phyloP scores from a whole-genome alignment of 495 filamentous ascomycete species.

The Tuber calosporum region DNA sequence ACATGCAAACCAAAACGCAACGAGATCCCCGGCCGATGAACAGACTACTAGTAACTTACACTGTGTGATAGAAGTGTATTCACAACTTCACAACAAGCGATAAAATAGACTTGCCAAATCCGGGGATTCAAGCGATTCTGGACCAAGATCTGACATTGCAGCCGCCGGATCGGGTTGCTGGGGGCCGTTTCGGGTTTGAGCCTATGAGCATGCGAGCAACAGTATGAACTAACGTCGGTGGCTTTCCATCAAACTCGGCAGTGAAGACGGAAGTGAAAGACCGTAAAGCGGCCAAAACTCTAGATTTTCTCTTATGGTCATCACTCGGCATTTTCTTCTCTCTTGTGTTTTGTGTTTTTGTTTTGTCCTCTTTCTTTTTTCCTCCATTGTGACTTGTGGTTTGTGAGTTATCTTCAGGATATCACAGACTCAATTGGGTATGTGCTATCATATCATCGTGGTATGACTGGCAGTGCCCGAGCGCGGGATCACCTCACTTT shows the following conservation, averaged over 20 bases:
- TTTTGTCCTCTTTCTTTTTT: background rate
- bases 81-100: background rate
- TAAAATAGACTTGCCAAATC: slow-evolving; percentile 1
- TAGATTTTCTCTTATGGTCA: background rate
- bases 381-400: background rate
- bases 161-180: background rate
- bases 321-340: background rate
- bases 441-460: background rate
- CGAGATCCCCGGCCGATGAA: background rate
- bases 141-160: slow-evolving; percentile 4
- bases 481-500: background rate
- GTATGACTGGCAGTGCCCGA: background rate
- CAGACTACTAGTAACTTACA: no score
- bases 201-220: background rate
- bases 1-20: background rate
- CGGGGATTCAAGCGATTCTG: background rate
- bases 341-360: background rate
- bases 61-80: background rate
- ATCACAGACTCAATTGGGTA: background rate
- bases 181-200: background rate
- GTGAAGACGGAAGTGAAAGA: background rate
- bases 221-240: background rate
- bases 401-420: background rate
- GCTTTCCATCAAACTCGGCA: slow-evolving; percentile 3
- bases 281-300: slow-evolving; percentile 1